Percentiles rank a stretch among this genome's conserved stretches.
These are phyloP conservation scores for Tritrichomonas foetus DNA, from an alignment of 208 protist genomes.

Conservation along the genomic window DNA sequence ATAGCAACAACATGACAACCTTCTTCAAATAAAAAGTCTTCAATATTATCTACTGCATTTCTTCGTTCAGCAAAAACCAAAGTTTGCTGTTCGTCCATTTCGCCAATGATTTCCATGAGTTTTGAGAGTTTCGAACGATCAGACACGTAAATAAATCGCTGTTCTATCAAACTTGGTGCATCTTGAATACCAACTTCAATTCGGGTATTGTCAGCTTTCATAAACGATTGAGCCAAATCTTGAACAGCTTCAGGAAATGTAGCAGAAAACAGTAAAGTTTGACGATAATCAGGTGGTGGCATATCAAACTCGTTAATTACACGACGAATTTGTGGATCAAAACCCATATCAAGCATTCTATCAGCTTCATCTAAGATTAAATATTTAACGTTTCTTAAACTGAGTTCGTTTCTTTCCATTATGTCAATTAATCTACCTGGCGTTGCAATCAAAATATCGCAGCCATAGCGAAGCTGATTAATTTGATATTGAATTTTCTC, in stretches of 20 bases:
- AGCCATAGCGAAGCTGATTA: slow-evolving; percentile 55
- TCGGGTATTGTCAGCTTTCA: slow-evolving; percentile 56
- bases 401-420: slow-evolving; percentile 61
- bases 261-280: slow-evolving; percentile 98
- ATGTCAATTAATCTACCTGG: slow-evolving; percentile 80
- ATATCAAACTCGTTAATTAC: slow-evolving; percentile 44
- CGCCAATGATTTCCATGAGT: slow-evolving; percentile 59
- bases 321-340: slow-evolving; percentile 54
- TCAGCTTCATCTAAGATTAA: slow-evolving; percentile 88
- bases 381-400: slow-evolving; percentile 66
- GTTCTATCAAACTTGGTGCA: not conserved
- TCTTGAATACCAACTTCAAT: slow-evolving; percentile 57
- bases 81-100: slow-evolving; percentile 45
- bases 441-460: slow-evolving; percentile 73
- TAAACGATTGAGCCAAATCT: slow-evolving; percentile 73
- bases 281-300: slow-evolving; percentile 59
- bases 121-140: slow-evolving; percentile 61
- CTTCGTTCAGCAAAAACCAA: slow-evolving; percentile 96
- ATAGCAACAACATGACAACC: slow-evolving; percentile 76
- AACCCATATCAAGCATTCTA: slow-evolving; percentile 65
- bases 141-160: slow-evolving; percentile 40
- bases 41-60: slow-evolving; percentile 82
- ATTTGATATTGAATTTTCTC: slow-evolving; percentile 61
- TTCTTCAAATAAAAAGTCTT: slow-evolving; percentile 72
- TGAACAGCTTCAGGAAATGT: slow-evolving; percentile 97